Base-by-base conservation (phyloP, 1,284 basidiomycete genomes). In the Tetrapyrgos nigripes region DNA sequence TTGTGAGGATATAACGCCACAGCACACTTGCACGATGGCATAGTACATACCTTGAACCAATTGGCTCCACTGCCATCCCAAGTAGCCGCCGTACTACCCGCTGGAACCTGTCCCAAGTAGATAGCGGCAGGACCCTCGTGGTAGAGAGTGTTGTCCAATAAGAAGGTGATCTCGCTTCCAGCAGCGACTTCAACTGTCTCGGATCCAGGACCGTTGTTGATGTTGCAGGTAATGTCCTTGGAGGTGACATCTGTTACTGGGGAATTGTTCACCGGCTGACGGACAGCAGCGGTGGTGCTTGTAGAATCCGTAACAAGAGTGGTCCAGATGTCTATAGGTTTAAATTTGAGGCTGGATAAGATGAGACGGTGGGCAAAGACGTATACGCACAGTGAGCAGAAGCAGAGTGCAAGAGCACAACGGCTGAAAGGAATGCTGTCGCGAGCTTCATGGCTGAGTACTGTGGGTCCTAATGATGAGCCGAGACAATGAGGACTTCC, bases 31-130 rank as follows among this genome's bases (percentile, higher is more conserved):
- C 31, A 29, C 9, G n/a, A 53, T 26, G 45, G 43, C 13, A 19
- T 40, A 5, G 44, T 6, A 44, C 60, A 46, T 60, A 77, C 78
- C 75, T 81, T 81, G 73, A 82, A 79, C 80, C 80, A 82, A 63
- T 69, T 73, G 5, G 72, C 68, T 14, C 80, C 79, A 51, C 74
- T 76, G 13, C 79, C 80, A 53, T 81, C 77, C 78, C 78, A 82
- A 49, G 59, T 64, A 3, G 77, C 71, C 13, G 67, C 77, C 19
- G 68, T 68, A 26, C 66, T 61, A 40, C 37, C 37, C 4, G 6
- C 6, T 0, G 77, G 77, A 9, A 73, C 76, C 52, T 74, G 68
- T n/a, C 75, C 76, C 28, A 79, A 69, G 60, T 79, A 79, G 49
- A 80, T 76, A 14, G 76, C 76, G 57, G 76, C 74, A 3, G 79